Evolutionary conservation across 306 rosid genomes (phyloP), one percentile per base, ranked within the genome.

Genomic region (Abrus precatorius): DNA sequence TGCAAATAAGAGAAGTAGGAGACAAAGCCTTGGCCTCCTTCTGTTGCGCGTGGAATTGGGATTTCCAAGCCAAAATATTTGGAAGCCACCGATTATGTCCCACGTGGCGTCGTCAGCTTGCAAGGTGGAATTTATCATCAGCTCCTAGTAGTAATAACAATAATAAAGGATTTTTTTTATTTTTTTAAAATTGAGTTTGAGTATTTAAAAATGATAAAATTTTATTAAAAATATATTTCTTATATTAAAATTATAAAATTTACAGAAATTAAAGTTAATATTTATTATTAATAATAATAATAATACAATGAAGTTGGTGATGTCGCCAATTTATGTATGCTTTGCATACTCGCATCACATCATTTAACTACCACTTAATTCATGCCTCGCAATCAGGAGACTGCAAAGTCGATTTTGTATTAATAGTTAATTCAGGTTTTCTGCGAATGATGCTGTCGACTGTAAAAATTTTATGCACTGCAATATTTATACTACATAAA

Each of bases 91-190:
- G 3, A 3, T 29, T 47, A 45, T 45, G 57, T 47, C 41, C 74
- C 74, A 65, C 55, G 74, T 44, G 66, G 81, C 74, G 0, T 7
- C 13, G 43, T 47, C 12, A 14, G 29, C 3, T 49, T 61, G 61
- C 80, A 61, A 75, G 47, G 11, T 69, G 45, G 61, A 69, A 30
- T 29, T 44, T 67, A 27, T 43, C 32, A 64, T n/a, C 48, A 38
- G 29, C 49, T 64, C 32, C 20, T 10, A 38, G 41, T 38, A 5
- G 5, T 38, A 38, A 38, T 38, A 38, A 38, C 0, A 38, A 38
- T 38, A 38, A 38, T 38, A 38, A 38, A 5, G 41, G 41, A 20
- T 20, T 20, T 20, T 20, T 20, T 20, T 20, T 20, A 20, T 20
- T 20, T 20, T 20, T 20, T 20, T 20, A 20, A 20, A 20, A 20